phyloP scores from a whole-genome alignment of 257 asterid species.

The Haberlea rhodopensis region DNA sequence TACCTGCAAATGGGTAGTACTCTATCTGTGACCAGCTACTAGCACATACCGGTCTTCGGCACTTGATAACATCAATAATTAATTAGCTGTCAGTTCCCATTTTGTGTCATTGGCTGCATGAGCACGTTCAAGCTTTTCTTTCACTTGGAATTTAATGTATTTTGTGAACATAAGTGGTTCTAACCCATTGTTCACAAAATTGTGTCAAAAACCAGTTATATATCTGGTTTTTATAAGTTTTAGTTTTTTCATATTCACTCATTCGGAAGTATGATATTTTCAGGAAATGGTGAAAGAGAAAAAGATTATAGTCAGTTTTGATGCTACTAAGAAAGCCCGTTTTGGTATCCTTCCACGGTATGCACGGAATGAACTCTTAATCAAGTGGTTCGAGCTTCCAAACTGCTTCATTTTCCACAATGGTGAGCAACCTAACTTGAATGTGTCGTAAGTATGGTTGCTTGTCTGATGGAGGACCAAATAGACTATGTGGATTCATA shows the following conservation, averaged over 20 bases:
- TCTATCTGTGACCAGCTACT: slow-evolving; percentile 4
- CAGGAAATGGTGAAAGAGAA: slow-evolving; percentile 96
- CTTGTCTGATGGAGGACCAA: not conserved
- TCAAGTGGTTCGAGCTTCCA: slow-evolving; percentile 98
- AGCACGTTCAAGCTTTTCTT: not conserved
- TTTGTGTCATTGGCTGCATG: not conserved
- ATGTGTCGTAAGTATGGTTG: slow-evolving; percentile 3
- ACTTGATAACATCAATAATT: not conserved
- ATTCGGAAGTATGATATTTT: slow-evolving; percentile 19
- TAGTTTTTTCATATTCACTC: slow-evolving; percentile 14
- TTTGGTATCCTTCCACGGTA: slow-evolving; percentile 94
- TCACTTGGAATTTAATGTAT: too few relatives aligned
- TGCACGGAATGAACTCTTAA: slow-evolving; percentile 68
- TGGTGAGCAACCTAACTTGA: slow-evolving; percentile 49
- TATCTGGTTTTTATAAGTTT: not conserved
- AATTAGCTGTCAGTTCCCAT: not conserved
- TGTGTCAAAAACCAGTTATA: too few relatives aligned
- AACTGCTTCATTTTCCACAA: slow-evolving; percentile 96
- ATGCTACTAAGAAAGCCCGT: slow-evolving; percentile 80
- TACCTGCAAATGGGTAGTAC: slow-evolving; percentile 13
- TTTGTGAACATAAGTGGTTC: too few relatives aligned
- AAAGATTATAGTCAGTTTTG: slow-evolving; percentile 61
- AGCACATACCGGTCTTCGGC: not conserved
- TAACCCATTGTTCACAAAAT: too few relatives aligned
- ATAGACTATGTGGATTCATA: not conserved